Conservation (phyloP, 306 rosid genomes). For the Mimosa pudica region DNA sequence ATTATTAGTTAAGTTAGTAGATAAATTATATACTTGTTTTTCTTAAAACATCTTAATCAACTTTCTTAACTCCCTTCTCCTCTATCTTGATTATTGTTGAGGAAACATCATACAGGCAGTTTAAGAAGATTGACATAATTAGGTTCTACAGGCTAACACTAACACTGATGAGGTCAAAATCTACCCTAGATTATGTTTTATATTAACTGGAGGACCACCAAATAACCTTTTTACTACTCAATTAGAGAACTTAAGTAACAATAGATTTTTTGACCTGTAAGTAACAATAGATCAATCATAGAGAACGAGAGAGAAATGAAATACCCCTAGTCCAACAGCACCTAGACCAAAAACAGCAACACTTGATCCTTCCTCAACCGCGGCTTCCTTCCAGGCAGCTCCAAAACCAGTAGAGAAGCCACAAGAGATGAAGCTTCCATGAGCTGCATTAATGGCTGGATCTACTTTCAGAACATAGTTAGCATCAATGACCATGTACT, state of each 20-base stretch:
- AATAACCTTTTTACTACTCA: background rate
- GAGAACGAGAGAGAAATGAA: background rate
- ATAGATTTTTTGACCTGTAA: too few relatives aligned
- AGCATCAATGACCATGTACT: constrained; percentile 40
- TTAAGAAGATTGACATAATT: too few relatives aligned
- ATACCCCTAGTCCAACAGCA: constrained; percentile 54
- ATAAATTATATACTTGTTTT: too few relatives aligned
- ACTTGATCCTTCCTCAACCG: constrained; percentile 31
- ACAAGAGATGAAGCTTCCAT: constrained; percentile 47
- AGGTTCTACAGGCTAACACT: too few relatives aligned
- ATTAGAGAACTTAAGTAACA: background rate
- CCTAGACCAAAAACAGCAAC: constrained; percentile 50
- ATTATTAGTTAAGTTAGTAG: too few relatives aligned
- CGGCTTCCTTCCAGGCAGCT: constrained; percentile 46
- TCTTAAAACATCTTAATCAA: too few relatives aligned
- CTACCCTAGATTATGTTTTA: too few relatives aligned
- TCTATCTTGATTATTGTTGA: too few relatives aligned
- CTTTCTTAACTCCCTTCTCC: too few relatives aligned
- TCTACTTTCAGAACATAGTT: constrained; percentile 35
- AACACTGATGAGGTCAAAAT: too few relatives aligned
- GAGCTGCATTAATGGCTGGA: constrained; percentile 13
- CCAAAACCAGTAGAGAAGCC: constrained; percentile 55
- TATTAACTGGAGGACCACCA: too few relatives aligned
- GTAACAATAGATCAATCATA: background rate
- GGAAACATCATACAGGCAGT: too few relatives aligned